These are phyloP conservation scores for Pichia paraexigua DNA, from an alignment of 805 yeast genomes.

Conservation along the genomic window DNA sequence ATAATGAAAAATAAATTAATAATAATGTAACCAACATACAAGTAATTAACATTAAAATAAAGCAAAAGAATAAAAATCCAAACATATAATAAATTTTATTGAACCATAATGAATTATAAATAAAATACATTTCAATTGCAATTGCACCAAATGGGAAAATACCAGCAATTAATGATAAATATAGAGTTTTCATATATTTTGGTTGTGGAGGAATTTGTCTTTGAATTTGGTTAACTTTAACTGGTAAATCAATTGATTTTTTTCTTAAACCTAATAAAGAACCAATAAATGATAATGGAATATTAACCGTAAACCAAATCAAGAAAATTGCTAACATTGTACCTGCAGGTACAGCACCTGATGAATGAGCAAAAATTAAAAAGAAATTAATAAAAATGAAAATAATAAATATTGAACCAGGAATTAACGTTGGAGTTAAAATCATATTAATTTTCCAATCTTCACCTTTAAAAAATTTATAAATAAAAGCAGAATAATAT, in stretches of 20 bases:
- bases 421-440: conserved; percentile 77
- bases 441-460: conserved; percentile 82
- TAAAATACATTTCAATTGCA: conserved; percentile 90
- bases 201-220: conserved; percentile 94
- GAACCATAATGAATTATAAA: conserved; percentile 87
- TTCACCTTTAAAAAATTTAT: conserved; percentile 87
- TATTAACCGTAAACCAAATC: conserved; percentile 79
- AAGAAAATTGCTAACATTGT: conserved; percentile 74
- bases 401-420: conserved; percentile 60
- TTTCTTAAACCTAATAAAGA: conserved; percentile 70
- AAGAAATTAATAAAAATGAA: conserved; percentile 75
- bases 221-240: conserved; percentile 89
- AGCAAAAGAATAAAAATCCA: conserved; percentile 89
- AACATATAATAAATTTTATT: conserved; percentile 94
- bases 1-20: conserved; percentile 74
- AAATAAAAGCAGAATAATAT: conserved; percentile 74
- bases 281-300: conserved; percentile 81
- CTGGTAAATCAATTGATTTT: conserved; percentile 42
- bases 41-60: conserved; percentile 72
- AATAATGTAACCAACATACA: conserved; percentile 74
- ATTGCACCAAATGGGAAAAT: conserved; percentile 92
- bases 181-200: conserved; percentile 62
- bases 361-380: conserved; percentile 66
- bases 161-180: conserved; percentile 71
- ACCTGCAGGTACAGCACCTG: conserved; percentile 93